Evolutionary conservation across 2,329 filamentous ascomycete genomes (phyloP), one percentile per base, ranked within the genome.

Genomic region (Cordyceps javanica): DNA sequence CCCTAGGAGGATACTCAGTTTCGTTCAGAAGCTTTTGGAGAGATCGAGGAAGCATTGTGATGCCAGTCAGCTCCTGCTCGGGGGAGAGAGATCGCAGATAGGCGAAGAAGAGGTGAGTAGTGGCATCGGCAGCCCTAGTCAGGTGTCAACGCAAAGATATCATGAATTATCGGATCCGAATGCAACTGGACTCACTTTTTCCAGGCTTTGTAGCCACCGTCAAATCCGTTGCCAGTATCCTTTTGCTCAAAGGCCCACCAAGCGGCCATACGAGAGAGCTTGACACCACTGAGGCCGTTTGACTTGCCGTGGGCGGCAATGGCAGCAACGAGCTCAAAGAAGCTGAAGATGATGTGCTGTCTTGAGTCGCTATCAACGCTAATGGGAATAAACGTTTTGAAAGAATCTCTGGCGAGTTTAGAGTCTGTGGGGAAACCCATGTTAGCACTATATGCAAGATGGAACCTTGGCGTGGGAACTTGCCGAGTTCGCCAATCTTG

Each of bases 161-260:
- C 36, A 26, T 7, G 4, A 44, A 26, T 11, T 25, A 11, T 46
- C 7, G 10, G 16, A 38, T 8, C 10, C 11, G 32, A 59, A 48
- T 41, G 21, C 16, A 58, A 26, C 13, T 34, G 51, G 41, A 69
- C 83, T 72, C 76, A 92, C 88, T 77, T 86, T 64, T 87, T 78
- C 92, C 94, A 99, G 45, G 85, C 84, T 68, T 89, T 90, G 73
- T 99, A 99, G 56, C 93, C 92, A 41, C 90, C 90, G 64, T 97
- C 94, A 65, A 99, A 99, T 16, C 94, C 94, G 69, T 89, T 93
- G 42, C 89, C 89, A 7, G 86, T 86, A 69, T 97, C 92, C 48
- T 80, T 83, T 64, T 95, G 90, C 67, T 97, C 93, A 70, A 99
- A 99, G 1, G 93, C 91, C 94, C 94, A 99, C 94, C 94, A 99